Evolutionary conservation across 441 rosid genomes (phyloP), one percentile per base, ranked within the genome.

Genomic region (Bocquillonia castaneifolia): DNA sequence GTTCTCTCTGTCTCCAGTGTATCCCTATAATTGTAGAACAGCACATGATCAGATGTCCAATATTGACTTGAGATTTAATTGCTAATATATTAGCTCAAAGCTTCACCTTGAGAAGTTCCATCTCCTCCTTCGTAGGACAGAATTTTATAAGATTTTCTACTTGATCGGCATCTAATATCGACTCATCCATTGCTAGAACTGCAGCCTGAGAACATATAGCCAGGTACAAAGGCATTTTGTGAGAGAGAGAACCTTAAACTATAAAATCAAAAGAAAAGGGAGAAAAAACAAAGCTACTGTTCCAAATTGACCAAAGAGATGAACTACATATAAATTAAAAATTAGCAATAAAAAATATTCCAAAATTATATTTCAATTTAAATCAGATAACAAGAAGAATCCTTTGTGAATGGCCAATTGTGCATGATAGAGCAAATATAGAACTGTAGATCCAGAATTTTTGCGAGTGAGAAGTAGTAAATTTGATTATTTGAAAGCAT

Each of bases 121-220:
- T 92, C 85, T 94, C 99, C 80, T 94, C 99, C 79, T 94, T 92
- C 18, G 98, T 92, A 42, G 98, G 99, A 72, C 98, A 94, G 77
- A 92, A 92, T 64, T 90, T 92, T 77, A 94, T 90, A 75, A 94
- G 97, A 83, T 94, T 94, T 60, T 94, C 99, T 76, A 94, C 92
- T 76, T 94, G 99, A 80, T 94, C 99, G 78, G 81, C 88, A 81
- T 94, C 97, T 78, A 94, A 81, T 63, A 88, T 74, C 37, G 93
- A 76, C 10, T 87, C 99, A 83, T 94, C 98, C 98, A 94, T 86
- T 59, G 96, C 94, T 63, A 94, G 82, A 48, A 92, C 93, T 68
- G 95, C 99, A 69, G 91, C 97, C 99, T 95, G 80, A 72, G 29
- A 79, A 72, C 51, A 74, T 44, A 69, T 71, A 67, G 39, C 65